Evolutionary conservation across 345 rosid species (phyloP).

Genomic region (Eucalyptus brandiana): DNA sequence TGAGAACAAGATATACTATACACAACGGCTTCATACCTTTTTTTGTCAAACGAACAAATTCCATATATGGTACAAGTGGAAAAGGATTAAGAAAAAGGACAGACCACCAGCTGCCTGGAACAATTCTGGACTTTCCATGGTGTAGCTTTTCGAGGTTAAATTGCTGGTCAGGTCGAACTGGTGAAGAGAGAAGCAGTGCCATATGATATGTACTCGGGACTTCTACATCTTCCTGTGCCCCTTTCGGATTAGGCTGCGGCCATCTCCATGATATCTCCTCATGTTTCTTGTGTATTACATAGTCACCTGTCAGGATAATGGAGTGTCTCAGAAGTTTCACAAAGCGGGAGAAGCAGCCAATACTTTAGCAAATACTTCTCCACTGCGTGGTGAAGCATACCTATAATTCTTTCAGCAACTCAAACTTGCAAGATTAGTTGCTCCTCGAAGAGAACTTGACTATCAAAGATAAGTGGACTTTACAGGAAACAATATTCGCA

Average conservation of each 20-base stretch:
- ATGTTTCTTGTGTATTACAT: neutral
- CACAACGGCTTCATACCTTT: conserved; percentile 11
- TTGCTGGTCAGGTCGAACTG: conserved; percentile 4
- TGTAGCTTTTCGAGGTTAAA: neutral
- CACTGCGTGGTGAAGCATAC: neutral
- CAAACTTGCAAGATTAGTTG: neutral
- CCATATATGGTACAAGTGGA: conserved; percentile 12
- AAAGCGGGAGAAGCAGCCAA: neutral
- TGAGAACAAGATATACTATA: conserved; percentile 17
- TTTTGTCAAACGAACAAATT: neutral
- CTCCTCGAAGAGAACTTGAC: neutral
- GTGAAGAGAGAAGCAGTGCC: neutral
- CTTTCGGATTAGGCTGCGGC: neutral
- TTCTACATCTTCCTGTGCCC: neutral
- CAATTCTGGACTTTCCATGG: neutral
- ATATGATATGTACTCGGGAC: neutral
- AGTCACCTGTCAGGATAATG: neutral
- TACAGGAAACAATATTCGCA: neutral
- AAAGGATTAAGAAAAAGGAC: neutral
- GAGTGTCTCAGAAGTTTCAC: neutral
- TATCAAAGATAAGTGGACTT: neutral
- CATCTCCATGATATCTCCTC: neutral
- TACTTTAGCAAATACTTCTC: neutral
- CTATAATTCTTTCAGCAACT: neutral
- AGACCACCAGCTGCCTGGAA: conserved; percentile 2